Percentiles rank a stretch among this genome's conserved stretches.
Conservation (phyloP, 129 eudicot species). For the Smallanthus sonchifolius region DNA sequence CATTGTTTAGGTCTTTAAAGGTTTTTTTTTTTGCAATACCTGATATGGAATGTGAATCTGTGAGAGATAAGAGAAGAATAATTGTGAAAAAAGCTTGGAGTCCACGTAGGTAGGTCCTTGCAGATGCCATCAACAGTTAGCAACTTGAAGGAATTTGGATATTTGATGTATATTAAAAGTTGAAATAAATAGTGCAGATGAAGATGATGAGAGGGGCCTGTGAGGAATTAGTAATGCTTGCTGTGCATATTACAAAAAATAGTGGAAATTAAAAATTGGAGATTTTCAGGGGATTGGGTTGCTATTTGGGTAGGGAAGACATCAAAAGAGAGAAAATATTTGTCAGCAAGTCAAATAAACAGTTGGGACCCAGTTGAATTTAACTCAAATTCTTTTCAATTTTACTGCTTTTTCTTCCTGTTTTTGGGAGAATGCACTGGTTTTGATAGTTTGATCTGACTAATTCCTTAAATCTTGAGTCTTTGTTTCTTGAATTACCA, state of each 20-base stretch:
- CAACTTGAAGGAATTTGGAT: slow-evolving; percentile 4
- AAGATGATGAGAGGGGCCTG: slow-evolving; percentile 13
- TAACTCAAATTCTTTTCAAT: slow-evolving; percentile 15
- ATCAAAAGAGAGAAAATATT: neutral
- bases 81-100: slow-evolving; percentile 32
- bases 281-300: slow-evolving; percentile 25
- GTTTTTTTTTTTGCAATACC: slow-evolving; percentile 29
- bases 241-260: slow-evolving; percentile 24
- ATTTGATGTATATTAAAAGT: neutral
- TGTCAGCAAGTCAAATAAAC: slow-evolving; percentile 19
- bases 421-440: slow-evolving; percentile 39
- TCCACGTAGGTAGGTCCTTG: slow-evolving; percentile 35
- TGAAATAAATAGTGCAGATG: neutral
- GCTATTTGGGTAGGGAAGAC: slow-evolving; percentile 19
- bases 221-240: slow-evolving; percentile 5
- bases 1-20: neutral
- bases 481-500: slow-evolving; percentile 21
- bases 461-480: slow-evolving; percentile 20
- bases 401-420: neutral
- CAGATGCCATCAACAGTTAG: slow-evolving; percentile 38
- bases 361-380: slow-evolving; percentile 31
- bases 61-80: slow-evolving; percentile 33
- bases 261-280: slow-evolving; percentile 7
- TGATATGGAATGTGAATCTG: slow-evolving; percentile 38
- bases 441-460: slow-evolving; percentile 2